Conservation (phyloP, 139 green algal genomes). For the Coelastrella sp. region DNA sequence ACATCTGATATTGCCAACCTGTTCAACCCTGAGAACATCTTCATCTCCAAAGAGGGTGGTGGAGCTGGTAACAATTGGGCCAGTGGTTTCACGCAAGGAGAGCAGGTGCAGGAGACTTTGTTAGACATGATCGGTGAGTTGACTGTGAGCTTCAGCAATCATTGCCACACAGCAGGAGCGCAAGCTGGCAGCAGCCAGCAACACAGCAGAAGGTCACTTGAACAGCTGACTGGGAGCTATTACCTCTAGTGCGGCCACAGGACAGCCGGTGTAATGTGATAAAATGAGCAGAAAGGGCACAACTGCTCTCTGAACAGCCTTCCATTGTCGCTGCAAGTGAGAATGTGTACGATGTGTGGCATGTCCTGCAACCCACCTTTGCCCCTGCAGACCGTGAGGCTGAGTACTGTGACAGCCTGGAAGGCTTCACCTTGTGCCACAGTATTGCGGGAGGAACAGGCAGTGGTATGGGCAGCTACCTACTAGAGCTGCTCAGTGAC, state of each 20-base stretch:
- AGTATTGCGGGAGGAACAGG: slow-evolving; percentile 98
- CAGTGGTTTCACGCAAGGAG: slow-evolving; percentile 93
- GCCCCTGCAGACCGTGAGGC: slow-evolving; percentile 91
- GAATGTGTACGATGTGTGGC: no score
- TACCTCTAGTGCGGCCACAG: no score
- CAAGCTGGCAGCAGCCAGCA: no score
- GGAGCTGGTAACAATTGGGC: slow-evolving; percentile 99
- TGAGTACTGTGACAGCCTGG: slow-evolving; percentile 96
- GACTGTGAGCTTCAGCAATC: not conserved
- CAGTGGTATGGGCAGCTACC: slow-evolving; percentile 96
- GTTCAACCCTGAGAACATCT: slow-evolving; percentile 99
- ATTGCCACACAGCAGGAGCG: no score
- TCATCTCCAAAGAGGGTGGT: slow-evolving; percentile 93
- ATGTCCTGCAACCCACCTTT: not conserved
- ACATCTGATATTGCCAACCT: slow-evolving; percentile 93
- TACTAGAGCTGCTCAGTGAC: slow-evolving; percentile 97
- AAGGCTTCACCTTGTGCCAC: slow-evolving; percentile 98
- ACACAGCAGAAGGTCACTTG: no score
- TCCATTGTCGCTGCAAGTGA: no score
- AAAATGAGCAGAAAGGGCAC: no score
- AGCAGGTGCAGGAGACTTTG: slow-evolving; percentile 92
- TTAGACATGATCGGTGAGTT: slow-evolving; percentile 97
- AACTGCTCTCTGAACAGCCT: no score
- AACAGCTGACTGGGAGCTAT: no score
- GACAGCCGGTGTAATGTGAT: no score